phyloP scores from a whole-genome alignment of 164 flowering plant genomes.

The Nelumbo lutea region DNA sequence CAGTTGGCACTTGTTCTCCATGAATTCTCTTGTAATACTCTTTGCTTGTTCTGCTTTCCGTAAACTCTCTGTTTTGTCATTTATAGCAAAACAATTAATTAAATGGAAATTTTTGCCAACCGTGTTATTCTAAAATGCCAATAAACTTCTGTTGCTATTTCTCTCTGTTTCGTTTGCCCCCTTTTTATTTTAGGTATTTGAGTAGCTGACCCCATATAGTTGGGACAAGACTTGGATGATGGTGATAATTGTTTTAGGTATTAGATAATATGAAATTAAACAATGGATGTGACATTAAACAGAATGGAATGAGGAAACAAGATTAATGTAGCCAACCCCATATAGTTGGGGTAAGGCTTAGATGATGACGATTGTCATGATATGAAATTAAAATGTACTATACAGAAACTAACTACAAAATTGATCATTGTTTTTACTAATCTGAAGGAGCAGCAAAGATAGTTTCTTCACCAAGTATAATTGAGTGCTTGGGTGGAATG shows the following conservation, averaged over 20 bases:
- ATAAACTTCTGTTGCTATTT: neutral
- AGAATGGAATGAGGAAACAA: too few species aligned
- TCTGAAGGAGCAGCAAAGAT: conserved; percentile 57
- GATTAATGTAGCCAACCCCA: too few species aligned
- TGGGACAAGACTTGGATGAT: too few species aligned
- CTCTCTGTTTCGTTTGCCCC: neutral
- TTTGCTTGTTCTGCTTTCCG: too few species aligned
- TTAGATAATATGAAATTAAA: too few species aligned
- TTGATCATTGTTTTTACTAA: conserved; percentile 6
- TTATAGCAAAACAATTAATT: neutral
- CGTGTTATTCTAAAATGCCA: neutral
- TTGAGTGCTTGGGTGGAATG: conserved; percentile 63
- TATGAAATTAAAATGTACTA: neutral
- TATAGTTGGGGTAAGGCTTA: too few species aligned
- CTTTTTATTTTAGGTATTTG: neutral
- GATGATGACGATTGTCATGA: neutral
- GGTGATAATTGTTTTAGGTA: too few species aligned
- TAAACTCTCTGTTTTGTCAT: too few species aligned
- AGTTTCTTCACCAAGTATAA: conserved; percentile 52
- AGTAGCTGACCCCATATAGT: too few species aligned
- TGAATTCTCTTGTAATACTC: too few species aligned
- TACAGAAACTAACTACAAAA: neutral
- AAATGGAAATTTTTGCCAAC: neutral
- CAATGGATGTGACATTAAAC: too few species aligned
- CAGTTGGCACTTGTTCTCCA: too few species aligned